Conservation (phyloP, 306 rosid genomes). For the Spatholobus suberectus region DNA sequence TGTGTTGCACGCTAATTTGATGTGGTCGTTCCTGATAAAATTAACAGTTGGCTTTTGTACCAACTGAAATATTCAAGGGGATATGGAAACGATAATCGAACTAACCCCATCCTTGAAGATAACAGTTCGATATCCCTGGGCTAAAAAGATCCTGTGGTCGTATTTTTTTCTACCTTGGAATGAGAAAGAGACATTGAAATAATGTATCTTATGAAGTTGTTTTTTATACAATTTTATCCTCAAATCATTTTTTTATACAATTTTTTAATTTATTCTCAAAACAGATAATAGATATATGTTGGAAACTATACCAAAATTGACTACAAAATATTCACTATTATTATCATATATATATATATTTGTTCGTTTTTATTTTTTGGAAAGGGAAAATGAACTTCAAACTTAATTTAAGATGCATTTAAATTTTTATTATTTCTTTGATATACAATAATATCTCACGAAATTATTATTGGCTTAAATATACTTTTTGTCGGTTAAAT, state of each 20-base stretch:
- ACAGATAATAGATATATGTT: no score
- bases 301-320: no score
- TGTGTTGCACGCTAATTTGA: neutral
- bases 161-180: neutral
- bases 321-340: no score
- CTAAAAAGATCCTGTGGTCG: neutral
- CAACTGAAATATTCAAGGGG: neutral
- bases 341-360: no score
- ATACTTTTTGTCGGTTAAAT: neutral
- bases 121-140: neutral
- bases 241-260: no score
- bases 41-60: neutral
- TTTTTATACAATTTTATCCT: no score
- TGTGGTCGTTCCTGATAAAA: neutral
- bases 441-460: neutral
- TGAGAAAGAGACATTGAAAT: no score
- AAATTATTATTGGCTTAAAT: neutral
- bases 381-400: no score
- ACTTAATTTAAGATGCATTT: neutral
- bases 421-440: neutral
- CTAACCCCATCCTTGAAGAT: neutral
- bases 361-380: no score
- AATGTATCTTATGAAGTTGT: no score
- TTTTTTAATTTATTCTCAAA: no score
- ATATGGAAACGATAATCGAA: neutral